Evolutionary conservation across 306 rosid species (phyloP), one percentile per base, ranked within the genome.

Genomic region (Medicago arabica): DNA sequence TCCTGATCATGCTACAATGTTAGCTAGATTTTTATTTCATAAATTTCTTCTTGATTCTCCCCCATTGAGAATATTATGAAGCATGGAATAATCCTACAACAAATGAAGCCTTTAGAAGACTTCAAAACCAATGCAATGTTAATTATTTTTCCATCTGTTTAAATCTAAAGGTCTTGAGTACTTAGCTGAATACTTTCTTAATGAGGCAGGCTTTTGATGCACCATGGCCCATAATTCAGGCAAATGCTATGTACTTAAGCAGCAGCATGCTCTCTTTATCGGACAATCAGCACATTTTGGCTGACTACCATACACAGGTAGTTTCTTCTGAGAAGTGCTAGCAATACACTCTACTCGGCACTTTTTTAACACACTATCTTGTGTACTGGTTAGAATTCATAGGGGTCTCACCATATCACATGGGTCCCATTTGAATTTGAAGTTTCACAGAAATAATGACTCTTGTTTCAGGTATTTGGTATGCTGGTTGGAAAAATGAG

Each of bases 151-250:
- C 69, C 64, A 23, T 46, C 15, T 67, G 51, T 66, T 80, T 65
- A 51, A 55, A 72, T 62, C 50, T 28, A 69, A 44, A 44, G 72
- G 40, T 43, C 39, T 71, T 73, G 72, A 61, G 61, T 77, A 63
- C 54, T 84, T 67, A 71, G 47, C 67, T 4, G 43, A 71, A 74
- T 44, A n/a, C 40, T 72, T 77, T 79, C 76, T 80, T 81, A 71
- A 76, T 75, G 86, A 58, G 71, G 82, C 97, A 95, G 98, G 98
- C 97, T 74, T 89, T 92, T 69, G 98, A 95, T 82, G 97, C 98
- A 75, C 95, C 97, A 9, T 95, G 95, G 98, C 96, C 98, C 46
- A 76, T 84, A 82, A 86, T 95, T 74, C 97, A 95, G 73, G 97
- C 98, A 80, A 95, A 95, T 84, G 98, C 98, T 62, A 83, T 90